phyloP scores from a whole-genome alignment of 75 land plant species.

The Sequoiadendron giganteum region DNA sequence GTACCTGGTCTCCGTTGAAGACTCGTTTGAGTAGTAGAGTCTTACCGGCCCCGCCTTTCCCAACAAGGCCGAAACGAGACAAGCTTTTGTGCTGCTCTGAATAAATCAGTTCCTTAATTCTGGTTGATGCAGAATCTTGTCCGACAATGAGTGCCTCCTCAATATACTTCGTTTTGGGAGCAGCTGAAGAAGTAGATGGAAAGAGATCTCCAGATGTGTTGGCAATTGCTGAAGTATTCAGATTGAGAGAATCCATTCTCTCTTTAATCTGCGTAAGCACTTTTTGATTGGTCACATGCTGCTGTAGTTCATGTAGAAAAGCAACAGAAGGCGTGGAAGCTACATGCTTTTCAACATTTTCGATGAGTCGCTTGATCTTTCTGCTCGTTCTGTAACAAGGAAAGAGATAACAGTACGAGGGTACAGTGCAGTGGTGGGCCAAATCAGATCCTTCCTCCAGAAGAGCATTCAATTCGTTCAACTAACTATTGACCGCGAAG shows the following conservation, averaged over 20 bases:
- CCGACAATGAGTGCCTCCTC: neutral
- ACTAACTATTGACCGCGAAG: neutral
- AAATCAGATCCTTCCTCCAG: neutral
- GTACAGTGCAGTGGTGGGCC: neutral
- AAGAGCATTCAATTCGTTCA: neutral
- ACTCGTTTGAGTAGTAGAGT: too few relatives aligned
- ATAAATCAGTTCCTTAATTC: too few relatives aligned
- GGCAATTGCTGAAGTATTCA: neutral
- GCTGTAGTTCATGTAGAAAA: neutral
- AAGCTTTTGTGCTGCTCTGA: neutral
- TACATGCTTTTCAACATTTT: neutral
- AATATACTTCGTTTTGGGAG: neutral
- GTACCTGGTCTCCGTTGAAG: too few relatives aligned
- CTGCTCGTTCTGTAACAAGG: neutral
- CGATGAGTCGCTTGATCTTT: neutral
- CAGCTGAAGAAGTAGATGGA: neutral
- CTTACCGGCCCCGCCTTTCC: neutral
- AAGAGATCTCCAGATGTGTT: too few relatives aligned
- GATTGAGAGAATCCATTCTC: neutral
- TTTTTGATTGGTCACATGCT: neutral
- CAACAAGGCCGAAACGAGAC: neutral
- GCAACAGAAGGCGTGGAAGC: neutral
- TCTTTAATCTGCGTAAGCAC: neutral
- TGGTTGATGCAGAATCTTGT: too few relatives aligned
- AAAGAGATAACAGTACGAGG: neutral